Base-by-base conservation (phyloP, 306 rosid species). In the Clitoria ternatea region DNA sequence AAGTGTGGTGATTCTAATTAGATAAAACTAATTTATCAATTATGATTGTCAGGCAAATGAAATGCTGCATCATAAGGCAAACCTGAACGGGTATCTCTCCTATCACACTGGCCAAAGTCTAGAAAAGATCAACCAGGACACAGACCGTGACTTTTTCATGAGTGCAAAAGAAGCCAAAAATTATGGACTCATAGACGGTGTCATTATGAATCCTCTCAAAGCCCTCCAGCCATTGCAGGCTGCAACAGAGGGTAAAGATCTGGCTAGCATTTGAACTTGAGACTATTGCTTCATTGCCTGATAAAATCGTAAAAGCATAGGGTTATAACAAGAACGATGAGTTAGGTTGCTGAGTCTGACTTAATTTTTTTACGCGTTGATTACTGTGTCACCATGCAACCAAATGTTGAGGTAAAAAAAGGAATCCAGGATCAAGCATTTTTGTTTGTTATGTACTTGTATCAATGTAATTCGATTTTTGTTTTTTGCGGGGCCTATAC, bases 1-100 rank as follows among this genome's bases (percentile, higher is more conserved):
- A 63, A 63, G 69, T 29, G 36, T 45, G 50, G 36, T 44, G 6
- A 50, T 20, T 54, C 45, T 29, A 20, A 61, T 33, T 42, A 30
- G 50, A 30, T 49, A 53, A 26, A 60, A 60, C 71, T 79, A 63
- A 84, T 48, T 48, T 39, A 17, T 45, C 42, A 68, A 30, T 45
- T 45, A 27, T 62, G 15, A 20, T 71, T 32, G 63, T 45, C 86
- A 92, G 93, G 89, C 96, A 81, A 92, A 92, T 77, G 97, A 94
- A 86, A 90, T 94, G 96, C 78, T 94, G 77, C 90, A 89, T 67
- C 98, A 94, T 35, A 94, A 94, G 78, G 98, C 98, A 47, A 94
- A 88, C 80, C 84, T 90, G 49, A 90, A 87, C 27, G 97, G 97
- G 36, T 94, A 94, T 82, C 95, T 94, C 12, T 24, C 98, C 8